phyloP scores from a whole-genome alignment of 1,139 yeast species.

The Pichia sp. region DNA sequence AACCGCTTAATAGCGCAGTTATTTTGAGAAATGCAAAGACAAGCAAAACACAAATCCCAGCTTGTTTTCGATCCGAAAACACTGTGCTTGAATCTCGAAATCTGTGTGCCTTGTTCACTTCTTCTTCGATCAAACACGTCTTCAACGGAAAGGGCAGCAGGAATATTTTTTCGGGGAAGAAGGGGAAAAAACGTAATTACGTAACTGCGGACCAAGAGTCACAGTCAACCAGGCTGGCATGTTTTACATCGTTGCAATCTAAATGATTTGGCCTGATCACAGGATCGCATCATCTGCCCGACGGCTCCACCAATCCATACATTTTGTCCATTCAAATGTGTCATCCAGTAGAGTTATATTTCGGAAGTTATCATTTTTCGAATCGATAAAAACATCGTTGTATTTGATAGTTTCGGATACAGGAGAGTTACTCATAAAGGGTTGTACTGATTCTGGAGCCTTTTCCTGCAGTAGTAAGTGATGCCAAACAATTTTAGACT shows the following conservation, averaged over 20 bases:
- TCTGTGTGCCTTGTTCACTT: not conserved
- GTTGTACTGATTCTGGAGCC: not conserved
- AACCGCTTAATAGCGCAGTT: not conserved
- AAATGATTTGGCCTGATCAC: too few relatives aligned
- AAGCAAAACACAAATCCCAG: not conserved
- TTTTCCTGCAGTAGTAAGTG: not conserved
- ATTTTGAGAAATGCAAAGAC: not conserved
- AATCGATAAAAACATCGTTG: constrained; percentile 43
- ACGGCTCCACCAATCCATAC: not conserved
- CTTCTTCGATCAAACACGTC: not conserved
- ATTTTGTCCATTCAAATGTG: constrained; percentile 14
- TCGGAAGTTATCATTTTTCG: constrained; percentile 48
- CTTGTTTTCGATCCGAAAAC: not conserved
- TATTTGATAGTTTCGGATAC: constrained; percentile 26
- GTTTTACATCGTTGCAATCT: too few relatives aligned
- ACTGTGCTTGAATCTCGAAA: not conserved
- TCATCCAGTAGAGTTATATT: constrained; percentile 46
- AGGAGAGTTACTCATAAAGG: not conserved
- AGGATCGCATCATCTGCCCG: too few relatives aligned
- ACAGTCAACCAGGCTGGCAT: not conserved
- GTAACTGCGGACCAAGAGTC: not conserved
- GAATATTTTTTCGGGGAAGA: not conserved
- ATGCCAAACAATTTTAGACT: not conserved
- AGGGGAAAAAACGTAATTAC: not conserved
- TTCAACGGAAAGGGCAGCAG: not conserved